Base-by-base conservation (phyloP, 371 early-diverging fungal species). In the Entomophthora muscae region DNA sequence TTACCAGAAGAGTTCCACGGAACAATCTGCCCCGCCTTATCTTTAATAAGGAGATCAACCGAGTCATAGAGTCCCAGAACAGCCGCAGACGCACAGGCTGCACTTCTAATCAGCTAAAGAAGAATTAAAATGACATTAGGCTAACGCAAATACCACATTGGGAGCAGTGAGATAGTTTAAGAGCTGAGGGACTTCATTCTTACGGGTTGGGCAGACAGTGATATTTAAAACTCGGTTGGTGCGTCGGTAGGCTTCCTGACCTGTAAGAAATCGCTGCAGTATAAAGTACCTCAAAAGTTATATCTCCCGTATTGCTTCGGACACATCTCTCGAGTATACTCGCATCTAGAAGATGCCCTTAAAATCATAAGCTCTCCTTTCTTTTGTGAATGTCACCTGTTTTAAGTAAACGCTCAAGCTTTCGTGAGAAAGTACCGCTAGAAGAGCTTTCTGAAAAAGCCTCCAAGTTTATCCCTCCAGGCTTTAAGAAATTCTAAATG, bases 101-200 rank as follows among this genome's bases (percentile, higher is more conserved):
- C 87, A 65, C 82, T 82, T 76, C 86, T 78, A 52, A 87, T 81
- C 7, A 86, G 70, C 81, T 80, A 56, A 55, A 33, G 26, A 53
- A 63, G n/a, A 10, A 42, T 33, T 12, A 21, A n/a, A n/a, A n/a
- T n/a, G 10, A 5, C 5, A 64, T 61, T 32, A 30, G n/a, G 17
- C 21, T 57, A 56, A 30, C 24, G 51, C 29, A 5, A 3, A 59
- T 76, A 81, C 83, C n/a, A 85, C 86, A 69, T 85, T 84, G 10
- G 87, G 87, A 1, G 86, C 83, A 3, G 88, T 85, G 32, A 84
- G 67, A 67, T 85, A 79, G 65, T 87, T 87, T 23, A 87, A 66
- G 12, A 84, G 68, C 62, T 82, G 82, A 30, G 87, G 87, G 1
- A 83, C 82, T 66, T 85, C 85, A 30, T 78, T 78, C 42, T 77